These are phyloP conservation scores for Vitis labrusca DNA, from an alignment of 164 flowering plant species.

Conservation along the genomic window DNA sequence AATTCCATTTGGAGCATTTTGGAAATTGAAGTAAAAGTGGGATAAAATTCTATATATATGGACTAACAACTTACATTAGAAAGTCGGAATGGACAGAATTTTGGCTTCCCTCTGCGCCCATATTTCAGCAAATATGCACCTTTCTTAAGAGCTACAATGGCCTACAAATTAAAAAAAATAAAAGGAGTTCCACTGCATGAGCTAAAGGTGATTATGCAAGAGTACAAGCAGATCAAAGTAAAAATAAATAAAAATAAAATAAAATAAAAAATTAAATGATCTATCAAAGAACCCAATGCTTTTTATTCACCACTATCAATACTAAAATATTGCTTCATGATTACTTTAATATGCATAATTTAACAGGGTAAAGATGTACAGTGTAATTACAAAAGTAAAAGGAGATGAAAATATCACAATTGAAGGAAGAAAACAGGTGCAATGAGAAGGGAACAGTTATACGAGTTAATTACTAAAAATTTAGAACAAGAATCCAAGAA, in stretches of 20 bases:
- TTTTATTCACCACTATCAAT: background rate
- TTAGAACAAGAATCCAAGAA: too few species aligned
- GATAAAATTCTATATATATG: background rate
- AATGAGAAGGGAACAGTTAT: too few species aligned
- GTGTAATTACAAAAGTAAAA: background rate
- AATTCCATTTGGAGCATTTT: too few species aligned
- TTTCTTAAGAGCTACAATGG: conserved; percentile 68
- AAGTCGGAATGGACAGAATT: conserved; percentile 83
- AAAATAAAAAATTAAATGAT: background rate
- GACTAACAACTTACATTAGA: conserved; percentile 47
- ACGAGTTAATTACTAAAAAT: too few species aligned
- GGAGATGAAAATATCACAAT: background rate
- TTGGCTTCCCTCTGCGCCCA: conserved; percentile 87
- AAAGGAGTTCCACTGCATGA: background rate
- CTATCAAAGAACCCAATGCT: background rate
- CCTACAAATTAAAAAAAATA: conserved; percentile 26
- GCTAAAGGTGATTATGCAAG: background rate
- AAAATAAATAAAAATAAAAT: background rate
- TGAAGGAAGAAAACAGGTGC: too few species aligned
- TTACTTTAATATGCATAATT: background rate
- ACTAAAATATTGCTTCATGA: too few species aligned
- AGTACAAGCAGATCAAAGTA: background rate
- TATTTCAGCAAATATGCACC: conserved; percentile 76
- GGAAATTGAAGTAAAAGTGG: too few species aligned
- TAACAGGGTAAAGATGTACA: background rate